Conservation (phyloP, 1,284 basidiomycete genomes). For the Marasmius fiardii region DNA sequence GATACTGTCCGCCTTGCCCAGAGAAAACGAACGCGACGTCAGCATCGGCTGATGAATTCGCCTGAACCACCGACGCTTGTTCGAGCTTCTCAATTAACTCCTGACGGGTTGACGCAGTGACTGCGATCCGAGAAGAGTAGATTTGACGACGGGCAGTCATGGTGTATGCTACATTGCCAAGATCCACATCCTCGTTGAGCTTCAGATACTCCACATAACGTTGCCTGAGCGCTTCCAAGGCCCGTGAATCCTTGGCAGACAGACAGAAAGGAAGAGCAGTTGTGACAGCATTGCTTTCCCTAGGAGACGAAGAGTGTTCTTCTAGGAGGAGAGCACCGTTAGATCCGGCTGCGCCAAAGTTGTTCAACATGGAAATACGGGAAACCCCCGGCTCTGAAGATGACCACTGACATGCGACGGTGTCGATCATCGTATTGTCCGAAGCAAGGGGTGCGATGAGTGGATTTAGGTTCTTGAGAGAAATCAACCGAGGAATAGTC, state of each 20-base stretch:
- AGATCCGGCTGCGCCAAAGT: conserved; percentile 73
- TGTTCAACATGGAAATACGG: conserved; percentile 62
- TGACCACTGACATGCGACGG: conserved; percentile 37
- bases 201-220: conserved; percentile 46
- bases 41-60: conserved; percentile 19
- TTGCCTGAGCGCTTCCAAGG: conserved; percentile 43
- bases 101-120: conserved; percentile 35
- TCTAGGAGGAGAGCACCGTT: conserved; percentile 63
- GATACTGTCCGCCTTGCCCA: conserved; percentile 65
- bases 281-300: not conserved
- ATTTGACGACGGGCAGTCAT: conserved; percentile 60
- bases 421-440: conserved; percentile 52
- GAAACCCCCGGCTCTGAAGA: conserved; percentile 27
- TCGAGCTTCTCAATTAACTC: conserved; percentile 45
- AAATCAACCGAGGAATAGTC: conserved; percentile 55
- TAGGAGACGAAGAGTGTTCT: conserved; percentile 30
- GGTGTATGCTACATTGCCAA: conserved; percentile 60
- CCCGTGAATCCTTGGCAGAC: conserved; percentile 50
- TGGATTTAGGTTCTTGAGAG: conserved; percentile 54
- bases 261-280: conserved; percentile 46
- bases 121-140: conserved; percentile 49
- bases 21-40: conserved; percentile 63
- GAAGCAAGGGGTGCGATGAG: conserved; percentile 43
- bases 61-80: conserved; percentile 26
- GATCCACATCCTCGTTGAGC: conserved; percentile 21